Conservation (phyloP, 108 stramenopile genomes). For the Nitzschia palea region DNA sequence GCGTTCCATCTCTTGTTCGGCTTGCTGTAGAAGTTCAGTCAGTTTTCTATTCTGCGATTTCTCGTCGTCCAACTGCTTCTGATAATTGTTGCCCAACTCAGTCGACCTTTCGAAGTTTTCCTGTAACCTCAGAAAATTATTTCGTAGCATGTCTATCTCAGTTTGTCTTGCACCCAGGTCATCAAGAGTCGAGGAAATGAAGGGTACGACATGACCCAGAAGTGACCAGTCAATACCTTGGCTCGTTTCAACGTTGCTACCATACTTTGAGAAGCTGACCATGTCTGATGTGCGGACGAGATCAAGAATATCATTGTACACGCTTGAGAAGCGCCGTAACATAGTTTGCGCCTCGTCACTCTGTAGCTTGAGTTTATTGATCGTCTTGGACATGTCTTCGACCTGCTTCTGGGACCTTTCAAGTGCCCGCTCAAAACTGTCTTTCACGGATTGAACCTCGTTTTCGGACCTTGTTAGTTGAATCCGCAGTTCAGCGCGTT, state of each 20-base stretch:
- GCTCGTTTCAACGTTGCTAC: neutral
- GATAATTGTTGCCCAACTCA: neutral
- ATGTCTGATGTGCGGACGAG: neutral
- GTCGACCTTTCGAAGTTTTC: neutral
- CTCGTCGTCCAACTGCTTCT: constrained; percentile 18
- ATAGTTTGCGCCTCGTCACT: neutral
- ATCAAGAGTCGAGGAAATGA: neutral
- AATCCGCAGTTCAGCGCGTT: constrained; percentile 28
- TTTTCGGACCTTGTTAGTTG: constrained; percentile 7
- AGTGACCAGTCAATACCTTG: neutral
- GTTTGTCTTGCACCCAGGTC: neutral
- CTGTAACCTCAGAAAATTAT: neutral
- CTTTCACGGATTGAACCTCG: constrained; percentile 15
- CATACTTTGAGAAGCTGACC: neutral
- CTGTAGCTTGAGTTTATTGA: neutral
- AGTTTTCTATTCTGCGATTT: constrained; percentile 24
- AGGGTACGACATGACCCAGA: neutral
- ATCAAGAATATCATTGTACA: neutral
- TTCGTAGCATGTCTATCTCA: neutral
- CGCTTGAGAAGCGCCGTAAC: neutral
- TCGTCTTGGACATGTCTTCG: neutral
- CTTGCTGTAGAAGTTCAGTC: constrained; percentile 26
- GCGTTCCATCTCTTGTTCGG: constrained; percentile 40
- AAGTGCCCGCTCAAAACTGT: neutral
- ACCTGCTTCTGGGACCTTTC: constrained; percentile 1